These are phyloP conservation scores for Globomyces pollinis-pini DNA, from an alignment of 192 early-diverging fungal genomes.

Conservation along the genomic window DNA sequence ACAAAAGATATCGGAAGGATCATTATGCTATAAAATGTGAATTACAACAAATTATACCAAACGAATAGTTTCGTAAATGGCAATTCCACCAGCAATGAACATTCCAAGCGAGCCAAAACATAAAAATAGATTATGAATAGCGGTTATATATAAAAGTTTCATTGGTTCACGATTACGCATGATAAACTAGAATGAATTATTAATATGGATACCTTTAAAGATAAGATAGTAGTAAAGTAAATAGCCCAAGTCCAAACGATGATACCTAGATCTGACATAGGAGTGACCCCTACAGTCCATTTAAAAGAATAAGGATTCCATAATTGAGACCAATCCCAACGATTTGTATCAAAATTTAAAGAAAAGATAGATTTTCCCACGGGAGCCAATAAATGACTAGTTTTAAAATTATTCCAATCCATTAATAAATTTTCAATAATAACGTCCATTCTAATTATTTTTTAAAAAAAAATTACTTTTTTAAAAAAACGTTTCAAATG, in stretches of 20 bases:
- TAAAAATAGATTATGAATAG: slow-evolving; percentile 24
- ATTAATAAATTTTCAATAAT: too few relatives aligned
- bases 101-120: slow-evolving; percentile 28
- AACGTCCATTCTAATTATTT: too few relatives aligned
- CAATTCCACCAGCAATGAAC: slow-evolving; percentile 15
- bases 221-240: slow-evolving; percentile 30
- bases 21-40: slow-evolving; percentile 12
- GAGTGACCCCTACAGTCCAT: slow-evolving; percentile 17
- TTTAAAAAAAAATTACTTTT: too few relatives aligned
- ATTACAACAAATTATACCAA: background rate
- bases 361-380: background rate
- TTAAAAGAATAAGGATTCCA: slow-evolving; percentile 10
- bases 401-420: too few relatives aligned
- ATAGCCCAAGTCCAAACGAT: slow-evolving; percentile 26
- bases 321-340: slow-evolving; percentile 23
- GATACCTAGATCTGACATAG: slow-evolving; percentile 8
- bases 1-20: slow-evolving; percentile 39
- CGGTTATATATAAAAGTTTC: slow-evolving; percentile 15
- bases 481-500: too few relatives aligned
- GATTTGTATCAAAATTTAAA: background rate
- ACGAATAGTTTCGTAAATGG: background rate
- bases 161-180: slow-evolving; percentile 21
- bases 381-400: slow-evolving; percentile 1
- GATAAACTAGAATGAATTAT: slow-evolving; percentile 7
- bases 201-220: slow-evolving; percentile 25